A percentile compares a stretch with the other conserved stretches of the same genome.
phyloP scores from a whole-genome alignment of 139 green algal genomes.

The Micractinium conductrix region DNA sequence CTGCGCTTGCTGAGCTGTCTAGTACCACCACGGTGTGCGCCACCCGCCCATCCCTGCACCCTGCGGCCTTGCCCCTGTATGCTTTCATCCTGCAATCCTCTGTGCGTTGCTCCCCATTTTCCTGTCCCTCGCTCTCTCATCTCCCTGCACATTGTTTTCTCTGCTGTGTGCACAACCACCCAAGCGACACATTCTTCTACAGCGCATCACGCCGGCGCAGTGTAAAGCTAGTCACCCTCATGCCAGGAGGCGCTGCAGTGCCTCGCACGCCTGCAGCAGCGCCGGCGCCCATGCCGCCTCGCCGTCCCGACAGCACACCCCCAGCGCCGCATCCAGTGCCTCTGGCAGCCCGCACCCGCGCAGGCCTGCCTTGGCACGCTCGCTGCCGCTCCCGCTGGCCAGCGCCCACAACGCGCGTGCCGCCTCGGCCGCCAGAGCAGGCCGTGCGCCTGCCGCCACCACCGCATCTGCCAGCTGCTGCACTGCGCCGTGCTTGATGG shows the following conservation, averaged over 20 bases:
- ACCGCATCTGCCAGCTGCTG: not conserved
- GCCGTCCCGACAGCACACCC: not conserved
- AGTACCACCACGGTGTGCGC: too few relatives aligned
- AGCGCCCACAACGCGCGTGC: slow-evolving; percentile 14
- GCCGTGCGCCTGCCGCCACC: not conserved
- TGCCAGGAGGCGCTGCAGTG: slow-evolving; percentile 8
- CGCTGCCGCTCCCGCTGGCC: not conserved
- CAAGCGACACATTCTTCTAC: too few relatives aligned
- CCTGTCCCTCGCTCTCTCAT: too few relatives aligned
- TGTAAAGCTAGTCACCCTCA: not conserved
- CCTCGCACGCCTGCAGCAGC: not conserved
- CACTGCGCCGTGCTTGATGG: not conserved
- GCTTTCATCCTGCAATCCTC: too few relatives aligned
- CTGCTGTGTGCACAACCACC: too few relatives aligned
- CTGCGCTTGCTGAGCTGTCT: not conserved
- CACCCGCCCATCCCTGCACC: too few relatives aligned
- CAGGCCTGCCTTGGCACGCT: slow-evolving; percentile 17
- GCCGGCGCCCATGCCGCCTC: not conserved
- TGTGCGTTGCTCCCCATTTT: too few relatives aligned
- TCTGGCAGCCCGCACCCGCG: slow-evolving; percentile 12
- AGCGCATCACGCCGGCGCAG: too few relatives aligned
- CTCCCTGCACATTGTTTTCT: too few relatives aligned
- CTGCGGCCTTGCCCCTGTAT: too few relatives aligned
- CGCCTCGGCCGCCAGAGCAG: not conserved
- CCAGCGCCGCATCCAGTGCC: not conserved